Conservation (phyloP, 2,329 filamentous ascomycete species). For the Domatiomyces catenatus region DNA sequence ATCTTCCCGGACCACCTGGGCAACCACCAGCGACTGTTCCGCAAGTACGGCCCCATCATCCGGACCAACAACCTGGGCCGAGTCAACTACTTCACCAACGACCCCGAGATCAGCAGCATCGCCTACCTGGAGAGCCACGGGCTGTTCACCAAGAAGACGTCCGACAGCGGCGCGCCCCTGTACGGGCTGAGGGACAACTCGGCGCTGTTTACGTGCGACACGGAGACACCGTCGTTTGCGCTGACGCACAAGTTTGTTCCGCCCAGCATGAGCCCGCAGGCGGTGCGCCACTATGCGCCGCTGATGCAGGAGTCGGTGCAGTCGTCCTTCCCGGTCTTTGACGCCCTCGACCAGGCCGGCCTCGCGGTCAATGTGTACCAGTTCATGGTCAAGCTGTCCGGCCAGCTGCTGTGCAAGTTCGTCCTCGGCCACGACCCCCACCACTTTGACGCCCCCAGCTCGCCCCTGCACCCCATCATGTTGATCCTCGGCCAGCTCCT, state of each 20-base stretch:
- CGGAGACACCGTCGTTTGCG: constrained; percentile 17
- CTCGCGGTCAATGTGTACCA: constrained; percentile 35
- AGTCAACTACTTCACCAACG: constrained; percentile 36
- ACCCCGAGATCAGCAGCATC: constrained; percentile 26
- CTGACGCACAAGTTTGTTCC: constrained; percentile 47
- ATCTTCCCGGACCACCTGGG: constrained; percentile 44
- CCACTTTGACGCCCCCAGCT: constrained; percentile 30
- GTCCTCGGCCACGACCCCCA: constrained; percentile 31
- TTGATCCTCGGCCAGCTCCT: constrained; percentile 36
- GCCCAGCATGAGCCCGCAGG: constrained; percentile 43
- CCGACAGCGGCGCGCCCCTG: constrained; percentile 21
- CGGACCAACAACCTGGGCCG: constrained; percentile 39
- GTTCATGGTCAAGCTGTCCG: constrained; percentile 35
- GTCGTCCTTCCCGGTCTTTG: constrained; percentile 34
- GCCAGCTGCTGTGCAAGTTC: constrained; percentile 31
- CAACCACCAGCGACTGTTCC: constrained; percentile 40
- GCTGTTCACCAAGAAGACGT: constrained; percentile 37
- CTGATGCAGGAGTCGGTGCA: constrained; percentile 43
- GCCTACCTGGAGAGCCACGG: constrained; percentile 27
- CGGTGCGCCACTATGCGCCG: constrained; percentile 45
- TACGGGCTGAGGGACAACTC: constrained; percentile 17
- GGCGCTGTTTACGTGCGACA: constrained; percentile 22
- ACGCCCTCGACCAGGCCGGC: constrained; percentile 32
- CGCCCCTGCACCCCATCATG: constrained; percentile 39
- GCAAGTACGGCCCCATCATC: constrained; percentile 38